phyloP scores from a whole-genome alignment of 2,329 filamentous ascomycete species.

The Paecilomyces sp. region DNA sequence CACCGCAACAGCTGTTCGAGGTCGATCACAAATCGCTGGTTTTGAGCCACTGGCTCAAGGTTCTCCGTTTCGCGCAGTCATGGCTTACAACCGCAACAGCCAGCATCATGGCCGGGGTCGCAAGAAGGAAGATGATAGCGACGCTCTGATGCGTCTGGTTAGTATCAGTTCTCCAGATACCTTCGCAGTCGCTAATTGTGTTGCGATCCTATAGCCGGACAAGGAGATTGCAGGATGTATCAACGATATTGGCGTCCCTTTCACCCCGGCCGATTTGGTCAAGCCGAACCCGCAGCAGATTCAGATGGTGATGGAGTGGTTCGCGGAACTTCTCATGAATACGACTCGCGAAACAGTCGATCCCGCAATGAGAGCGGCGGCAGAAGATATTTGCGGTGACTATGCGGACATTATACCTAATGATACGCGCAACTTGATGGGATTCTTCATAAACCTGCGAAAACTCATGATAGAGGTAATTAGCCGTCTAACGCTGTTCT shows the following conservation, averaged over 20 bases:
- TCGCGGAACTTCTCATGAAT: conserved; percentile 89
- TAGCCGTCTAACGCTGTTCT: background rate
- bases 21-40: background rate
- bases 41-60: conserved; percentile 4
- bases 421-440: conserved; percentile 91
- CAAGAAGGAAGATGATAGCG: conserved; percentile 52
- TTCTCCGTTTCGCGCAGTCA: conserved; percentile 14
- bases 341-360: conserved; percentile 88
- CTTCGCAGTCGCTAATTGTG: conserved; percentile 1
- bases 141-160: conserved; percentile 52
- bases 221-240: conserved; percentile 93
- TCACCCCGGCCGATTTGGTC: conserved; percentile 76
- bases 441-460: conserved; percentile 80
- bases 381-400: conserved; percentile 78
- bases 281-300: conserved; percentile 93
- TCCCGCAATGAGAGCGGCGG: conserved; percentile 87
- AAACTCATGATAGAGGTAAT: conserved; percentile 64
- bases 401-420: conserved; percentile 75
- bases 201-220: conserved; percentile 46
- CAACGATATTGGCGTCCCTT: conserved; percentile 89
- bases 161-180: conserved; percentile 10
- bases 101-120: conserved; percentile 41
- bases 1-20: background rate
- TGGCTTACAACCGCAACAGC: conserved; percentile 49
- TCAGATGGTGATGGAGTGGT: conserved; percentile 97